phyloP scores from a whole-genome alignment of 1,284 basidiomycete genomes.

The Trichosporon inkin region DNA sequence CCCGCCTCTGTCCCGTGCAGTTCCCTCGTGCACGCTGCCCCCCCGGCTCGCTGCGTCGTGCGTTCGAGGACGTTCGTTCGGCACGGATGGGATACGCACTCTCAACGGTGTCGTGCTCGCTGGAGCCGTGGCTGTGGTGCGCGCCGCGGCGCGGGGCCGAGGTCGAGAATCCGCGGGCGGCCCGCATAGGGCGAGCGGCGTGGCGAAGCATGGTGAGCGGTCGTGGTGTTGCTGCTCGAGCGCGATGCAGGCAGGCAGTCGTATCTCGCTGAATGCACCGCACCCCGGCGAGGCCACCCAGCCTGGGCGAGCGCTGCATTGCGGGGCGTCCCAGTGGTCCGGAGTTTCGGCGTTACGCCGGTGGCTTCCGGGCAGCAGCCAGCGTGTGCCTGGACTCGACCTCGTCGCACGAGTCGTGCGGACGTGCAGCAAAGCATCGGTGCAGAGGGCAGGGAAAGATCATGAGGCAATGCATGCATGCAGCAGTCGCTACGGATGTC shows the following conservation, averaged over 20 bases:
- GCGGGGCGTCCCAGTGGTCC: neutral
- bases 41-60: neutral
- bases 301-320: neutral
- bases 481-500: constrained; percentile 21
- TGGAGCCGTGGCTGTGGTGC: constrained; percentile 18
- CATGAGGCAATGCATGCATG: neutral
- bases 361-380: neutral
- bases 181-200: constrained; percentile 17
- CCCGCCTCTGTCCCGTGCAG: neutral
- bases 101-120: constrained; percentile 29
- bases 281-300: neutral
- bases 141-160: constrained; percentile 25
- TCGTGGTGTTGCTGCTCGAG: constrained; percentile 1
- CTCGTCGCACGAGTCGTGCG: neutral
- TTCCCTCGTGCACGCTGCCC: neutral
- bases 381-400: constrained; percentile 3
- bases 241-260: neutral
- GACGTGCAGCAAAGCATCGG: too few species aligned
- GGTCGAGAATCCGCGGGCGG: constrained; percentile 16
- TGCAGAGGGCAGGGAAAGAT: too few species aligned
- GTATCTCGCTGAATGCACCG: neutral
- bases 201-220: constrained; percentile 22
- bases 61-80: neutral
- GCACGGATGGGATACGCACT: constrained; percentile 23
- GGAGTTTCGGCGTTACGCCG: constrained; percentile 6